Evolutionary conservation across 208 protist genomes (phyloP).

Genomic region (Acanthamoeba castellanii): DNA sequence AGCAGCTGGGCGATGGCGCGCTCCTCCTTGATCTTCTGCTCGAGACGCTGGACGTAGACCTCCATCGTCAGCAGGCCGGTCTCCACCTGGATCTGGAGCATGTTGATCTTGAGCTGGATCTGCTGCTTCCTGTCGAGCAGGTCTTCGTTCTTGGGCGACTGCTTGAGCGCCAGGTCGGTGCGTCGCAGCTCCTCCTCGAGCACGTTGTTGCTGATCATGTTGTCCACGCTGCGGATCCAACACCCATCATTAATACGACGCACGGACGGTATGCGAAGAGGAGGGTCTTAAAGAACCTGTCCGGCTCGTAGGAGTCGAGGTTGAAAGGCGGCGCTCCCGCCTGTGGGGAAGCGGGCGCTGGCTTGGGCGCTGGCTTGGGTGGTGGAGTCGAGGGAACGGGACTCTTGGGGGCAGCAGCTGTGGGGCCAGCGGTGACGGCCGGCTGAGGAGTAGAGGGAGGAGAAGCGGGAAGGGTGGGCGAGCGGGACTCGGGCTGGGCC

Average conservation of each 20-base stretch:
- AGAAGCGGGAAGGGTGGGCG: not conserved
- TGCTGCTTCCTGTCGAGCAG: constrained; percentile 57
- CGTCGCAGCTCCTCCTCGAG: constrained; percentile 48
- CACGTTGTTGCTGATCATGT: constrained; percentile 71
- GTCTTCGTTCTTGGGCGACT: constrained; percentile 26
- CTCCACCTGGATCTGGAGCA: constrained; percentile 49
- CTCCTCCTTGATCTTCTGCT: constrained; percentile 3
- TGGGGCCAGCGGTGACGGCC: not conserved
- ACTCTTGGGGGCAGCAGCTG: not conserved
- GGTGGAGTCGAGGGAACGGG: not conserved
- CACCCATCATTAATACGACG: not conserved
- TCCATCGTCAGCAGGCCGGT: constrained; percentile 51
- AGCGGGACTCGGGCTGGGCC: not conserved
- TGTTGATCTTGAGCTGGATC: constrained; percentile 28
- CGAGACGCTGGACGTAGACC: not conserved
- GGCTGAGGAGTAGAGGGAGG: too few relatives aligned
- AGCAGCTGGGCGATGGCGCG: not conserved
- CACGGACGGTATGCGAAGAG: too few relatives aligned
- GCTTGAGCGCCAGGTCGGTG: not conserved
- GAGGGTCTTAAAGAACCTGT: not conserved
- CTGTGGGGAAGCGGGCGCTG: not conserved
- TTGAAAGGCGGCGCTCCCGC: not conserved
- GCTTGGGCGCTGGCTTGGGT: not conserved
- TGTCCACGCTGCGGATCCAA: not conserved
- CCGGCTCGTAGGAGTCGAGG: constrained; percentile 24